Percentiles rank a stretch among this genome's conserved stretches.
phyloP scores from a whole-genome alignment of 2,329 filamentous ascomycete genomes.

The Phialophora chinensis region DNA sequence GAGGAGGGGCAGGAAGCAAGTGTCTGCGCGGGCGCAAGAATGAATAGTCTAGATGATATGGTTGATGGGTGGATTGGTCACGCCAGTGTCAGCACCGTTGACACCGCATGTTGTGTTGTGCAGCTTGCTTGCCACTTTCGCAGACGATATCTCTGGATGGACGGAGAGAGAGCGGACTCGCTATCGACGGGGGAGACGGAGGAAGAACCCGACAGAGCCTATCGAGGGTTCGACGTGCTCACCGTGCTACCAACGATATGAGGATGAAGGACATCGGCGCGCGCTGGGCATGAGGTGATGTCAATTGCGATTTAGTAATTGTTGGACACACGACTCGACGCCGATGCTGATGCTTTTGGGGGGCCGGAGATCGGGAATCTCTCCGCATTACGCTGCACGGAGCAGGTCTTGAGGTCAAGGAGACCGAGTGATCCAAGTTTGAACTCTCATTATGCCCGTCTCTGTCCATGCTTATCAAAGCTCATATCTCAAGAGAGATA shows the following conservation, averaged over 20 bases:
- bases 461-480: not conserved
- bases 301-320: constrained; percentile 7
- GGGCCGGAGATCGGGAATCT: not conserved
- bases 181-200: not conserved
- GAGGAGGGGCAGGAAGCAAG: not conserved
- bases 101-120: not conserved
- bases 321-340: not conserved
- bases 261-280: constrained; percentile 2
- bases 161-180: not conserved
- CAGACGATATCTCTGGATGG: not conserved
- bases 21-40: not conserved
- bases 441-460: not conserved
- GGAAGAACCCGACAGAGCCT: not conserved
- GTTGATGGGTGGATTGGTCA: not conserved
- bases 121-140: not conserved
- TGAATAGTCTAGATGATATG: not conserved
- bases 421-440: not conserved
- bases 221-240: not conserved
- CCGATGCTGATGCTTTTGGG: not conserved
- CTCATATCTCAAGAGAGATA: not conserved
- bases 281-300: constrained; percentile 2
- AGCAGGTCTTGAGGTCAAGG: not conserved
- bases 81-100: not conserved
- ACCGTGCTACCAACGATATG: not conserved
- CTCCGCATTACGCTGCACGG: not conserved